Percentiles rank a stretch among this genome's conserved stretches.
Evolutionary conservation across 2,329 filamentous ascomycete species (phyloP).

Genomic region (Geosmithia morbida): DNA sequence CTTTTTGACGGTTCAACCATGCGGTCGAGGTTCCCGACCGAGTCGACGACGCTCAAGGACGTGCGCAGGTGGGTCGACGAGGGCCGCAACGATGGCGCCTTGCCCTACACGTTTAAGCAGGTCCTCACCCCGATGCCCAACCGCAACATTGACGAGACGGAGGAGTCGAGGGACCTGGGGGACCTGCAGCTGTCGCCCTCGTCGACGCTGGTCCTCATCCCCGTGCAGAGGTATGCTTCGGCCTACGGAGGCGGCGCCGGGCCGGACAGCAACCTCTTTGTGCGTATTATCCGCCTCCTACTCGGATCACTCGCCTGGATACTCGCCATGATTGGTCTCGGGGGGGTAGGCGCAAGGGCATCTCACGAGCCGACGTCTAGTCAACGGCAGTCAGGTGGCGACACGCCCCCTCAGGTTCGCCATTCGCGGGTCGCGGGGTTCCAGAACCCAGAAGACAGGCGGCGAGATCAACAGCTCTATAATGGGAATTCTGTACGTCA

Average conservation of each 20-base stretch:
- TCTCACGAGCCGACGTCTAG: neutral
- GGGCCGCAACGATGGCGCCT: conserved; percentile 36
- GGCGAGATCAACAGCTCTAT: conserved; percentile 59
- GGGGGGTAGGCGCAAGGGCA: conserved; percentile 4
- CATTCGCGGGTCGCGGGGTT: conserved; percentile 10
- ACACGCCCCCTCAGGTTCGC: neutral
- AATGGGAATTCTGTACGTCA: conserved; percentile 77
- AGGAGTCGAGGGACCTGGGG: conserved; percentile 55
- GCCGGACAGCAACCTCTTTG: conserved; percentile 11
- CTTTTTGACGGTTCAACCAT: conserved; percentile 76
- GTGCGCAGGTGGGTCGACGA: conserved; percentile 69
- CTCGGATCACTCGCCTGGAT: conserved; percentile 20
- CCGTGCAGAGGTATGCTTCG: conserved; percentile 35
- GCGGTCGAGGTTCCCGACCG: conserved; percentile 53
- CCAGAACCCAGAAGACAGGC: conserved; percentile 34
- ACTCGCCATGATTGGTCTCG: conserved; percentile 14
- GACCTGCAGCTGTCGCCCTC: conserved; percentile 64
- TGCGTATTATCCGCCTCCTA: conserved; percentile 14
- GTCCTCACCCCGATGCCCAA: conserved; percentile 68
- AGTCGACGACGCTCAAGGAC: conserved; percentile 42
- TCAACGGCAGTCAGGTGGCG: neutral
- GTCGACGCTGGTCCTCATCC: conserved; percentile 70
- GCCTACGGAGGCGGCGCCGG: conserved; percentile 21
- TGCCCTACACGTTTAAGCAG: conserved; percentile 72
- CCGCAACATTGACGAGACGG: conserved; percentile 55